A percentile compares a stretch with the other conserved stretches of the same genome.
Evolutionary conservation across 2,329 filamentous ascomycete species (phyloP).

Genomic region (Myriosclerotinia curreyana): DNA sequence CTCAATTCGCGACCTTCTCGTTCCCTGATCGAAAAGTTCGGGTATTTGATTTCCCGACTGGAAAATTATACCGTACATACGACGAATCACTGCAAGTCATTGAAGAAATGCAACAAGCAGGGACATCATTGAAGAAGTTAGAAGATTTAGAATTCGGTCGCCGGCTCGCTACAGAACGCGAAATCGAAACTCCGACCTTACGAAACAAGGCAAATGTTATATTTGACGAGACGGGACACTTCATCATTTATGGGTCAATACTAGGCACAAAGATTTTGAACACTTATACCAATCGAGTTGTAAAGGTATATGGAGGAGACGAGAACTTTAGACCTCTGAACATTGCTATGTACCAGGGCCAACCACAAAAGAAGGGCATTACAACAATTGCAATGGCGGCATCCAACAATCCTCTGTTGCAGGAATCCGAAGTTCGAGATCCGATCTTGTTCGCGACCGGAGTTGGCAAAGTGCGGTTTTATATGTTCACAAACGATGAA

Average conservation of each 20-base stretch:
- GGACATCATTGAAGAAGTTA: slow-evolving; percentile 73
- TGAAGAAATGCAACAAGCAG: slow-evolving; percentile 94
- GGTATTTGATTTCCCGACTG: slow-evolving; percentile 87
- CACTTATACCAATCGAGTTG: slow-evolving; percentile 87
- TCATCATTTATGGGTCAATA: slow-evolving; percentile 90
- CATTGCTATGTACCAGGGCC: slow-evolving; percentile 86
- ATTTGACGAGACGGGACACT: slow-evolving; percentile 95
- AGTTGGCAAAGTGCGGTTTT: slow-evolving; percentile 86
- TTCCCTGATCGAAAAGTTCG: slow-evolving; percentile 91
- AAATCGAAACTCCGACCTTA: slow-evolving; percentile 69
- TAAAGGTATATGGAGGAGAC: slow-evolving; percentile 86
- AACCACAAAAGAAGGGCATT: slow-evolving; percentile 88
- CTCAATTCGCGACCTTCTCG: slow-evolving; percentile 84
- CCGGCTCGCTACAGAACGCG: slow-evolving; percentile 78
- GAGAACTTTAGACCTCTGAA: slow-evolving; percentile 83
- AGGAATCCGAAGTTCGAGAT: slow-evolving; percentile 86
- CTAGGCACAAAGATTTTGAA: slow-evolving; percentile 94
- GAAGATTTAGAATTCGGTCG: slow-evolving; percentile 92
- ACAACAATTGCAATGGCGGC: slow-evolving; percentile 97
- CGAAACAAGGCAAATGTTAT: slow-evolving; percentile 76
- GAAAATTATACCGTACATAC: slow-evolving; percentile 86
- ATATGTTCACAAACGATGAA: slow-evolving; percentile 93
- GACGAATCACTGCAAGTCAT: slow-evolving; percentile 89
- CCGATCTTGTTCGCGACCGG: slow-evolving; percentile 84
- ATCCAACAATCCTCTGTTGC: slow-evolving; percentile 85